Conservation (phyloP, 2,329 filamentous ascomycete genomes). For the Stachybotrys chartarum region DNA sequence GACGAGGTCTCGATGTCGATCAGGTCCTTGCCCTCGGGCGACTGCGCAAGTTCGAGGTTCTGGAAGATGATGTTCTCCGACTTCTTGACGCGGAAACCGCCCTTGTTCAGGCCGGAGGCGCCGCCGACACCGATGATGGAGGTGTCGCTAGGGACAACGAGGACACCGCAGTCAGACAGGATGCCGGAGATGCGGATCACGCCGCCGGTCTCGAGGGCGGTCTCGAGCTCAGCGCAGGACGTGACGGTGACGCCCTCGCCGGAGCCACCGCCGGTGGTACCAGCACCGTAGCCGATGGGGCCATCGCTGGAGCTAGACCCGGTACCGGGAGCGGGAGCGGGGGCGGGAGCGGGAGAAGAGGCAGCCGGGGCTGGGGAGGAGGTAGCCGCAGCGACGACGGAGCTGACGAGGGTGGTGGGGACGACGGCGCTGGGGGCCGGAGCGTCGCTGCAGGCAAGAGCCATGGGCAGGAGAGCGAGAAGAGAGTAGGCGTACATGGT, state of each 20-base stretch:
- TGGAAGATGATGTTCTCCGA: slow-evolving; percentile 47
- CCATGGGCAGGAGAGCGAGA: not conserved
- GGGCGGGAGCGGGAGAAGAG: not conserved
- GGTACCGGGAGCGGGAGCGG: not conserved
- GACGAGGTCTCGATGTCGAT: slow-evolving; percentile 37
- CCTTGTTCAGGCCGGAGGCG: slow-evolving; percentile 33
- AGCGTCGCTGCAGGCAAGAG: not conserved
- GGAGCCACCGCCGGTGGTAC: slow-evolving; percentile 38
- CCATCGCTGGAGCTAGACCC: not conserved
- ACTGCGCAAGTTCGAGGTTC: slow-evolving; percentile 43
- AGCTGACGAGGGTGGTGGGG: not conserved
- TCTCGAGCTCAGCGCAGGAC: slow-evolving; percentile 30
- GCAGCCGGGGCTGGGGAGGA: not conserved
- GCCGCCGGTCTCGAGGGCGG: slow-evolving; percentile 26
- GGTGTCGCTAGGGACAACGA: slow-evolving; percentile 41
- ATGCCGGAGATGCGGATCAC: slow-evolving; percentile 40
- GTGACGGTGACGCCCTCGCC: slow-evolving; percentile 37
- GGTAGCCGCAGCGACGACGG: not conserved
- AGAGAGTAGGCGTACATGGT: not conserved
- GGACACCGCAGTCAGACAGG: slow-evolving; percentile 31
- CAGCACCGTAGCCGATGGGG: not conserved
- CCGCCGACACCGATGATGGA: slow-evolving; percentile 42
- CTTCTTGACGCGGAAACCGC: slow-evolving; percentile 39
- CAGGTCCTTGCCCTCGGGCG: slow-evolving; percentile 39
- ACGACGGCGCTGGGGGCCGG: not conserved